Evolutionary conservation across 139 green algal species (phyloP).

Genomic region (Tetradesmus lagerheimii): DNA sequence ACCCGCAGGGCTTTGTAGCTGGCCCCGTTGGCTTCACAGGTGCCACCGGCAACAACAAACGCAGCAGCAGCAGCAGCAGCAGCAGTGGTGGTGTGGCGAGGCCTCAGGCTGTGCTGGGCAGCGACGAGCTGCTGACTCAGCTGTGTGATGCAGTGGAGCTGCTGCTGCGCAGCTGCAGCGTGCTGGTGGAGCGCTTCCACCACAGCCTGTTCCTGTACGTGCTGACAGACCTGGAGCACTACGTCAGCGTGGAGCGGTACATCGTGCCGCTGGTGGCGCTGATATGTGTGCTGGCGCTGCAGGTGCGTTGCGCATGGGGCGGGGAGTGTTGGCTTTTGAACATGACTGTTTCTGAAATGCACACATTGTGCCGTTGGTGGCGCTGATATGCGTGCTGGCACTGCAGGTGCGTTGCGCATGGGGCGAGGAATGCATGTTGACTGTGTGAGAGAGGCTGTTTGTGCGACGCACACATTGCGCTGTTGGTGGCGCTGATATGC

Average conservation of each 20-base stretch:
- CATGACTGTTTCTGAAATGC: too few relatives aligned
- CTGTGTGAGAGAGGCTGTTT: too few relatives aligned
- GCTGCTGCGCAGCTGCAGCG: conserved; percentile 76
- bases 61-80: background rate
- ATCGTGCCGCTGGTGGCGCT: conserved; percentile 71
- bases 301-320: conserved; percentile 58
- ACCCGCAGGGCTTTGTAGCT: background rate
- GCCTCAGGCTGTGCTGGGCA: background rate
- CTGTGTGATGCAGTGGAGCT: conserved; percentile 62
- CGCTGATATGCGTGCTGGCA: conserved; percentile 67
- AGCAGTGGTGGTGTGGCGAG: background rate
- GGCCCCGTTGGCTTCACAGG: background rate
- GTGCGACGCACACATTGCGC: conserved; percentile 68
- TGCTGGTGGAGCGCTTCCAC: conserved; percentile 87
- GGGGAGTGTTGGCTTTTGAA: background rate
- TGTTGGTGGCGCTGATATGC: conserved; percentile 65
- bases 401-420: conserved; percentile 67
- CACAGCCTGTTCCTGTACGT: conserved; percentile 87
- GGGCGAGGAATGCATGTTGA: background rate
- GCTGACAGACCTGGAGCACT: conserved; percentile 56
- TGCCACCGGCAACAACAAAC: background rate
- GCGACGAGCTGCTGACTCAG: background rate
- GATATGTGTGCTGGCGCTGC: conserved; percentile 67
- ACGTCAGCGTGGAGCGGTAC: conserved; percentile 79
- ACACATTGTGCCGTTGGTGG: conserved; percentile 70